Conservation (phyloP, 192 early-diverging fungal genomes). For the Mortierella hygrophila region DNA sequence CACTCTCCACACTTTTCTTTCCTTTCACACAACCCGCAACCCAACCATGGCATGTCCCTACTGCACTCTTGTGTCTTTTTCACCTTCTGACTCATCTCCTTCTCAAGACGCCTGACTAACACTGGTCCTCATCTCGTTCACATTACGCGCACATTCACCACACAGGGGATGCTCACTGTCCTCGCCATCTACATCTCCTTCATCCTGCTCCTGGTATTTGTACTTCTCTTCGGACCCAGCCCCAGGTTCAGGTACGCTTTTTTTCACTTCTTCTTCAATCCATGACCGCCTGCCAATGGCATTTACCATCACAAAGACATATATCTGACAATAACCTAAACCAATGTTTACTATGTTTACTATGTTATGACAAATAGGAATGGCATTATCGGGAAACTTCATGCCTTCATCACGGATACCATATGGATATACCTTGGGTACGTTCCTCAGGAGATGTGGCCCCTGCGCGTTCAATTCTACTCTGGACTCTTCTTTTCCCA, state of each 20-base stretch:
- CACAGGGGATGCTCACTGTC: slow-evolving; percentile 40
- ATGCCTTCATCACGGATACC: slow-evolving; percentile 50
- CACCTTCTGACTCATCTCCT: background rate
- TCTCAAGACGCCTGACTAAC: background rate
- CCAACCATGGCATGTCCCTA: slow-evolving; percentile 11
- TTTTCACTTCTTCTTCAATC: background rate
- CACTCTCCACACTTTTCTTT: background rate
- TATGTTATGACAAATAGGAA: slow-evolving; percentile 4
- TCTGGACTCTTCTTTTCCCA: background rate
- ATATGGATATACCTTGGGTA: slow-evolving; percentile 49
- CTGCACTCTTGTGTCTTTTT: background rate
- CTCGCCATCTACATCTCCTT: slow-evolving; percentile 52
- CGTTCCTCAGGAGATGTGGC: background rate
- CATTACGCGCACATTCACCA: too few species aligned
- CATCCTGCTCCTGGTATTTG: slow-evolving; percentile 50
- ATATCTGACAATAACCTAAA: background rate
- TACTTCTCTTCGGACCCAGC: slow-evolving; percentile 50
- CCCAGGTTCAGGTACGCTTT: slow-evolving; percentile 41
- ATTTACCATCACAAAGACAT: background rate
- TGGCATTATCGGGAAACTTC: slow-evolving; percentile 45
- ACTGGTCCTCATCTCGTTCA: background rate
- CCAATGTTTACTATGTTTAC: too few species aligned
- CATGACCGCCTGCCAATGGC: background rate
- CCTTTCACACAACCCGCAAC: background rate
- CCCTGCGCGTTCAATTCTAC: background rate